Evolutionary conservation across 495 filamentous ascomycete species (phyloP), one percentile per base, ranked within the genome.

Genomic region (Xanthoparmelia taractica): DNA sequence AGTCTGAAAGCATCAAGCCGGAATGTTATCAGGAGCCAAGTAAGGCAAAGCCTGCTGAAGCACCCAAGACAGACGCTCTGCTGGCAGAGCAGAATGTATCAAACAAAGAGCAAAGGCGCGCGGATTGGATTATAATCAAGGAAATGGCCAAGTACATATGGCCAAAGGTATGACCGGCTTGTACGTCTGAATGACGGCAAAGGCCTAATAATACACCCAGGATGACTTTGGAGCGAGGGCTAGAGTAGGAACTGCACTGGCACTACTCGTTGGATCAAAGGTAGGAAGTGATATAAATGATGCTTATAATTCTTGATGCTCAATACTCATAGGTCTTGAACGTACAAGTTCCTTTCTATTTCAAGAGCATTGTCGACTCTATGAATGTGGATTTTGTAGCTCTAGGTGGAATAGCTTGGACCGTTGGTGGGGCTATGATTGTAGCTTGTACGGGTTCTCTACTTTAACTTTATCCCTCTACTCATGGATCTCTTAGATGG

Each of bases 321-420:
- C 23, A 61, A 36, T 33, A 13, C 6, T 17, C 38, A 31, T 69
- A 88, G 85, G 81, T 96, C 61, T 80, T 97, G 67, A 98, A 97
- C 74, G 95, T 98, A 10, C 91, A 98, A 76, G 88, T 98, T 45
- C 94, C 94, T 6, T 98, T 98, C 75, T 98, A 96, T 78, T 97
- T 98, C 79, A 96, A 97, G 74, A 90, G 80, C 73, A 98, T 98
- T 67, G 88, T 98, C 52, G 94, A 98, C 72, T 86, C 87, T 27
- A 95, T 98, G 90, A 98, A 98, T 71, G 81, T 98, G 65, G 94
- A 97, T 71, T 89, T 97, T 74, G 82, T 84, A 5, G 79, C 85
- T 10, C 71, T 91, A 4, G 92, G 89, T 15, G 92, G 91, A 0
- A 96, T 91, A 0, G 95, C 90, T 25, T 87, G 85, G 67, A 92